A percentile compares a stretch with the other conserved stretches of the same genome.
phyloP scores from a whole-genome alignment of 306 rosid species.

The Pyrus bretschneideri region DNA sequence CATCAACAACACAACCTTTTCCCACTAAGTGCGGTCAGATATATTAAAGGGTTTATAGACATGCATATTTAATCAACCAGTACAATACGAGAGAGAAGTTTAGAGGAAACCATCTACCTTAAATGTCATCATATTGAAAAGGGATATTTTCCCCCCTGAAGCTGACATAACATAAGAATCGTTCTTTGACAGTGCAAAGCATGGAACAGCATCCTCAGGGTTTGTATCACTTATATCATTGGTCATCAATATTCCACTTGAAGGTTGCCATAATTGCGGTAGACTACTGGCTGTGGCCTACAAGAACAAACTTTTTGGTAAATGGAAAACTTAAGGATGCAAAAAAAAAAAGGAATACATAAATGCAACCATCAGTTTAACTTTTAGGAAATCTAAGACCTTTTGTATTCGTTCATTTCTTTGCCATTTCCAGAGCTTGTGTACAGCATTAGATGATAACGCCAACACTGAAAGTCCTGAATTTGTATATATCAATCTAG shows the following conservation, averaged over 20 bases:
- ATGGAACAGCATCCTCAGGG: slow-evolving; percentile 92
- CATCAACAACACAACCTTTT: too few species aligned
- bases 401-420: slow-evolving; percentile 68
- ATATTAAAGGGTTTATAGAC: neutral
- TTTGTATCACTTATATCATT: slow-evolving; percentile 83
- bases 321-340: slow-evolving; percentile 25
- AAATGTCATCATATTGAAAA: slow-evolving; percentile 99
- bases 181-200: slow-evolving; percentile 97
- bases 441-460: slow-evolving; percentile 95
- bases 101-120: slow-evolving; percentile 46
- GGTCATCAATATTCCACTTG: slow-evolving; percentile 97
- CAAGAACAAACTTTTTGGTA: slow-evolving; percentile 18
- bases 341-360: slow-evolving; percentile 23
- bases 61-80: neutral
- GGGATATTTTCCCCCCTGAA: slow-evolving; percentile 96
- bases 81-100: slow-evolving; percentile 4
- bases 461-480: slow-evolving; percentile 89
- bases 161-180: slow-evolving; percentile 99
- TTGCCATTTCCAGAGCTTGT: slow-evolving; percentile 99
- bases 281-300: slow-evolving; percentile 70
- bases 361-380: slow-evolving; percentile 6
- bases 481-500: slow-evolving; percentile 92
- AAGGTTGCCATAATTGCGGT: slow-evolving; percentile 96
- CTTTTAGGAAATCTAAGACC: slow-evolving; percentile 37
- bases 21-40: neutral